Evolutionary conservation across 768 basidiomycete species (phyloP), one percentile per base, ranked within the genome.

Genomic region (Tylopilus plumbeoviolaceoides): DNA sequence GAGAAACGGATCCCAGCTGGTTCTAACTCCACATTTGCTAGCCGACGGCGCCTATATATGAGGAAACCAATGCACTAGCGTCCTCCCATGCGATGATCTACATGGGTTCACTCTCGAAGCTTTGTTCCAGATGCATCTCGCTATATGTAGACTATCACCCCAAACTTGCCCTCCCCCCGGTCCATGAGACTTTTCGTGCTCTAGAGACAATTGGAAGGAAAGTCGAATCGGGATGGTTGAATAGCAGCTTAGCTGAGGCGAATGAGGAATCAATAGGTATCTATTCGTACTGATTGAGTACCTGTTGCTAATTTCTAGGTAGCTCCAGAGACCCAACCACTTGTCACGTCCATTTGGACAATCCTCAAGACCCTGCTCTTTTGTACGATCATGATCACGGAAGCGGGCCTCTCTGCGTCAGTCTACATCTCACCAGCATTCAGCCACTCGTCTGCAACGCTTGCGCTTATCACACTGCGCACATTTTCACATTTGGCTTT

Each of bases 341-440:
- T 80, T 18, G 64, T 74, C 3, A 75, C 73, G n/a, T 68, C 74
- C 23, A 73, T 84, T 9, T 92, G 89, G 90, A 71, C 72, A 2
- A 74, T 79, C 23, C 75, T 90, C 61, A 92, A 91, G 68, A 88
- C 84, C 0, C 64, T 89, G 0, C 72, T 92, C n/a, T 92, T 92
- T 67, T 78, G 80, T 25, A 79, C 70, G 4, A 73, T 91, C 41
- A 85, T 90, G 83, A 66, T 91, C 20, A 70, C 80, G 5, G 85
- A 90, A 55, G 75, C 82, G 7, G 72, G 81, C 9, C 74, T 91
- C 20, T 76, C 77, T 8, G 68, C 80, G 2, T 68, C 80, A 5
- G 69, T 84, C 23, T 89, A 79, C 62, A 63, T 79, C 21, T 73
- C 78, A 9, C 77, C 82, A 17, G 53, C 62, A 2, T 58, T 61